phyloP scores from a whole-genome alignment of 148 eudicot species.

The Fagopyrum esculentum region DNA sequence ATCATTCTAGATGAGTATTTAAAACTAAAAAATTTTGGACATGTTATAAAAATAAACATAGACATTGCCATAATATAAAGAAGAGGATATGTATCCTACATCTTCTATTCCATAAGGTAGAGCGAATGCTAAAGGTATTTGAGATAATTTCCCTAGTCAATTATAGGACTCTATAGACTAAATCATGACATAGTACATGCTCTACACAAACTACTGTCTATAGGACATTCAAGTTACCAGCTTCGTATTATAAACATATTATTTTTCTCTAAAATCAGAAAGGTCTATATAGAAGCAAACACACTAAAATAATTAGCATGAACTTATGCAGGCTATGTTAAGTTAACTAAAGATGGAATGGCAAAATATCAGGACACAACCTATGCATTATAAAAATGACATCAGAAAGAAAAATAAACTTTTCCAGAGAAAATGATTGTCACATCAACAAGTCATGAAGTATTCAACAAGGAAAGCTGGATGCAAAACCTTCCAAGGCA shows the following conservation, averaged over 20 bases:
- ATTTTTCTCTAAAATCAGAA: background rate
- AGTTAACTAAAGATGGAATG: background rate
- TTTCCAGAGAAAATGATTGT: background rate
- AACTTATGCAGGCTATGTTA: background rate
- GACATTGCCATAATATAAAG: background rate
- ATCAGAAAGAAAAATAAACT: background rate
- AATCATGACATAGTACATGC: background rate
- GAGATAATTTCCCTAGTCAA: background rate
- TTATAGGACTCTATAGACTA: background rate
- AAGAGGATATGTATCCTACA: background rate
- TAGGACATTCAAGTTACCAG: background rate
- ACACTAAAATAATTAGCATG: background rate
- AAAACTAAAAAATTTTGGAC: background rate
- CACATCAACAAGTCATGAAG: no score
- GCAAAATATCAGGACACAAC: slow-evolving; percentile 2
- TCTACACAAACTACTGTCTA: background rate
- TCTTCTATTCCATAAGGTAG: background rate
- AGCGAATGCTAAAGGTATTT: background rate
- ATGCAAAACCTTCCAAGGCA: no score
- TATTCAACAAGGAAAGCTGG: no score
- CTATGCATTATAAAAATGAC: background rate
- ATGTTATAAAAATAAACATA: background rate
- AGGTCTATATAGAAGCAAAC: background rate
- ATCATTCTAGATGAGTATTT: background rate
- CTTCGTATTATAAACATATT: background rate